Evolutionary conservation across 352 stramenopile species (phyloP).

Genomic region (Globisporangium emineosum): DNA sequence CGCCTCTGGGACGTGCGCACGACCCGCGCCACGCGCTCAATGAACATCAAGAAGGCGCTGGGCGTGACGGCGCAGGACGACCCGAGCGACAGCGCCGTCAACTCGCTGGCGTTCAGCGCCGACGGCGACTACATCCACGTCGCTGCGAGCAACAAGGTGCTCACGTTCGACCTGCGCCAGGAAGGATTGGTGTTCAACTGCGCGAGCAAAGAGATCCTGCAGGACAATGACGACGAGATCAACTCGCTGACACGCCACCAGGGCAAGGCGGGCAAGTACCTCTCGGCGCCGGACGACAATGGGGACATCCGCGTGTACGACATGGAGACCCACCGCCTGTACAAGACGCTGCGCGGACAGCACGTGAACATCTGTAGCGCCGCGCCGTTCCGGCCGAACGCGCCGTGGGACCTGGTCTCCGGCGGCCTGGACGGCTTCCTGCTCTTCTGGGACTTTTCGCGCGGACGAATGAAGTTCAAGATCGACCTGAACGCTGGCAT

Average conservation of each 20-base stretch:
- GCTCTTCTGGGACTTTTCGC: conserved; percentile 77
- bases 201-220: conserved; percentile 52
- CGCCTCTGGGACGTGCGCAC: conserved; percentile 71
- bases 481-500: conserved; percentile 63
- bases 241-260: conserved; percentile 55
- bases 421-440: conserved; percentile 66
- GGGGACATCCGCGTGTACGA: conserved; percentile 74
- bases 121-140: conserved; percentile 47
- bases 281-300: conserved; percentile 63
- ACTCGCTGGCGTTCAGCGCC: conserved; percentile 59
- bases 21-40: conserved; percentile 47
- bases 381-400: conserved; percentile 65
- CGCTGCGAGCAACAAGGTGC: conserved; percentile 52
- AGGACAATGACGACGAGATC: conserved; percentile 67
- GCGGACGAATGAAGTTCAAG: conserved; percentile 61
- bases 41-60: conserved; percentile 61
- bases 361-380: conserved; percentile 70
- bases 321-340: conserved; percentile 45
- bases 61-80: conserved; percentile 26
- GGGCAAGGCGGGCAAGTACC: conserved; percentile 44
- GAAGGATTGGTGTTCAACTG: conserved; percentile 51
- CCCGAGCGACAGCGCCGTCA: conserved; percentile 47
- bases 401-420: conserved; percentile 71
- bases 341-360: conserved; percentile 64
- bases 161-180: conserved; percentile 70